Base-by-base conservation (phyloP, 495 filamentous ascomycete species). In the Tuber indicum region DNA sequence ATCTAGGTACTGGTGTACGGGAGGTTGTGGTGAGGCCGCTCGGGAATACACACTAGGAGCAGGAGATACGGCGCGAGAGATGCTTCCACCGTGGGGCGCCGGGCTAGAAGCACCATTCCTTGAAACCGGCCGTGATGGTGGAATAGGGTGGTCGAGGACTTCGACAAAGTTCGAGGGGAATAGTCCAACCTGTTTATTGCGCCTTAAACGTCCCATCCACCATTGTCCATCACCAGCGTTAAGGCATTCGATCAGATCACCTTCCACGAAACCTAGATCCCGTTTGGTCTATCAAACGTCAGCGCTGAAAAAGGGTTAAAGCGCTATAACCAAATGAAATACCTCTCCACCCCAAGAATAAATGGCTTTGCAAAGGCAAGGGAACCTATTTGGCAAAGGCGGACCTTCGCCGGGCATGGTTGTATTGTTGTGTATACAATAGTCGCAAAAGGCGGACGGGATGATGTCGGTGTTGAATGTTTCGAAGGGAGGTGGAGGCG, bases 141-240 rank as follows among this genome's bases (percentile, higher is more conserved):
- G 90, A 84, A 97, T 97, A 82, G 88, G 88, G 73, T 96, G 92
- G 71, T 92, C 90, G 62, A 99, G 87, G 6, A 98, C 89, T 82
- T 96, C 90, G 77, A 99, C 96, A 84, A 98, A 99, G 84, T 99
- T 99, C 69, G 94, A 98, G 3, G 96, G 96, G 82, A 99, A 99
- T 36, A 96, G 85, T 70, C 96, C 96, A 79, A 97, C 89, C 80
- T 94, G 94, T 83, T 91, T 90, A 84, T 98, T 96, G 75, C 96
- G 89, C 78, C 90, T 90, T 83, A 98, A 84, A 71, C 95, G 90
- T 42, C 96, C 96, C 86, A 93, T 97, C 96, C 96, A 99, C 96
- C 96, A 99, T 74, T 92, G 92, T 43, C 96, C 96, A 85, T 99
- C 96, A 73, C 96, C 96, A 3, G 96, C 96, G 84, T 98, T 99